Conservation (phyloP, 805 yeast species). For the Hanseniaspora meyeri region DNA sequence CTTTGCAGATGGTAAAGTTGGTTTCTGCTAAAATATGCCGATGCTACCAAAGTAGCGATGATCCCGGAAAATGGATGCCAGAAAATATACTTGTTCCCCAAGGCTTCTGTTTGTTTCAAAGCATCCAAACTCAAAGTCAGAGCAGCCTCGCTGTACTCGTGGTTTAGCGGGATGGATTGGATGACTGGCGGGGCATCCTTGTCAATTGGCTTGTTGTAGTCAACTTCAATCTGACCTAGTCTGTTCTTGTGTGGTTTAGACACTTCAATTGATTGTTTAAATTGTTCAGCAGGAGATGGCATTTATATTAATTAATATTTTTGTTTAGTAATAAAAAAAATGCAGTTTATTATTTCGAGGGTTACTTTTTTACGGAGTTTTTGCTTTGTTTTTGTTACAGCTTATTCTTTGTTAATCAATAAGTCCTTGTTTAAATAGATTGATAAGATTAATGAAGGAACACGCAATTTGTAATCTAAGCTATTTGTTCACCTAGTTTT, state of each 20-base stretch:
- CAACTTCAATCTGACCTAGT: constrained; percentile 37
- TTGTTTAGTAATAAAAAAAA: not conserved
- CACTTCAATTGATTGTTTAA: not conserved
- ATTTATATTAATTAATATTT: not conserved
- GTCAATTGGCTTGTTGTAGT: constrained; percentile 45
- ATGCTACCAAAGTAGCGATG: constrained; percentile 17
- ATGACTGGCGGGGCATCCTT: constrained; percentile 41
- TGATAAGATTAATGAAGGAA: too few species aligned
- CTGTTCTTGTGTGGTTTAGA: constrained; percentile 8
- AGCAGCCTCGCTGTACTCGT: constrained; percentile 48
- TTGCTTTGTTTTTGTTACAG: too few species aligned
- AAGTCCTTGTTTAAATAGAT: too few species aligned
- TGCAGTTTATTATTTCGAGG: not conserved
- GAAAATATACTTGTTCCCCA: constrained; percentile 35
- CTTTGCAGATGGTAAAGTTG: not conserved
- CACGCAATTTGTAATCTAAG: too few species aligned
- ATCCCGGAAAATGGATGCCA: constrained; percentile 31
- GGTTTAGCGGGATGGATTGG: constrained; percentile 37
- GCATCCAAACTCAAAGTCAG: constrained; percentile 54
- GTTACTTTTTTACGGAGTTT: too few species aligned
- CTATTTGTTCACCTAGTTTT: too few species aligned
- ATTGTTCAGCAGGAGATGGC: not conserved
- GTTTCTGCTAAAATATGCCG: constrained; percentile 12
- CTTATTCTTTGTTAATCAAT: too few species aligned
- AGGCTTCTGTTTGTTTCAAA: constrained; percentile 34